Evolutionary conservation across 176 grass and related monocot species (phyloP), one percentile per base, ranked within the genome.

Genomic region (Olyra latifolia): DNA sequence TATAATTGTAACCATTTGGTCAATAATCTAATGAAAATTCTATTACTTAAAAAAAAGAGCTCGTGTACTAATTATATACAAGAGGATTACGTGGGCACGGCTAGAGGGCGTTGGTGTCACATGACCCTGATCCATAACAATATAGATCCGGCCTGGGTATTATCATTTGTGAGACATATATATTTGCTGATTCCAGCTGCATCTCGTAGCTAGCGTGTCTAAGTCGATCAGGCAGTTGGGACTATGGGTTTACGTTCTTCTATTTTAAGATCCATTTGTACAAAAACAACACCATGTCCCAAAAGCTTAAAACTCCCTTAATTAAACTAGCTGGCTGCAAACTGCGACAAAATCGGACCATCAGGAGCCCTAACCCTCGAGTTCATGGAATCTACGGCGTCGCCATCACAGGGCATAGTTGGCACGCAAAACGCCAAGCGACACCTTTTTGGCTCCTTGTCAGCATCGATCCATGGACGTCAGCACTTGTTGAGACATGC

Each of bases 401-500:
- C 81, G 5, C 79, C 47, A 35, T 88, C 80, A 23, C 23, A 13
- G 20, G 16, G 52, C 65, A 80, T 80, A 58, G 52, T 59, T 29
- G 12, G n/a, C 54, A 58, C 58, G 48, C 68, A 60, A 49, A 56
- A 47, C 59, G 69, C 67, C 80, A 83, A 61, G 74, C 45, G 45
- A 67, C 75, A 83, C 86, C 86, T 88, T 88, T 88, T 88, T 59
- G 7, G 40, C n/a, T 12, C 1, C 59, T 71, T 52, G 86, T 88
- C 80, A 62, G 24, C 7, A n/a, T 47, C 15, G 86, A 74, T 35
- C 22, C 39, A 19, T 28, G 46, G 4, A 62, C 38, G 16, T 46
- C 48, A 76, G 52, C 56, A 72, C 56, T 76, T 80, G 72, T n/a
- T 69, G 63, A 53, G 62, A 43, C 78, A 58, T 78, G 74, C 58